Conservation (phyloP, 192 early-diverging fungal genomes). For the Podila epicladia region DNA sequence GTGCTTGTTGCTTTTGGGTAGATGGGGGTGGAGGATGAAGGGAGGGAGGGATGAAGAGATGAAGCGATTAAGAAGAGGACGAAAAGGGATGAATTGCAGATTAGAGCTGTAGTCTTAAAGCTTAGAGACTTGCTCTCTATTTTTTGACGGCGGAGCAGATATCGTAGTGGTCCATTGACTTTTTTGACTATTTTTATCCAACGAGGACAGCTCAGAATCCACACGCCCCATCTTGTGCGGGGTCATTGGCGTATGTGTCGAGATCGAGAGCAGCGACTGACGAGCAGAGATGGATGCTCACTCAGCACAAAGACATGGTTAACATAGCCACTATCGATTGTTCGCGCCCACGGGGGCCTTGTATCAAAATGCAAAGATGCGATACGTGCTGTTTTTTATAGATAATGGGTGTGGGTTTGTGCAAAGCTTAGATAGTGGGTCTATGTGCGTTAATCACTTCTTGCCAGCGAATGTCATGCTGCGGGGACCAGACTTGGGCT, state of each 20-base stretch:
- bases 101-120: neutral
- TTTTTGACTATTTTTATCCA: conserved; percentile 1
- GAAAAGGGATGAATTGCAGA: neutral
- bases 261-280: too few relatives aligned
- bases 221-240: neutral
- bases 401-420: too few relatives aligned
- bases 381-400: too few relatives aligned
- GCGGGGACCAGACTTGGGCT: conserved; percentile 45
- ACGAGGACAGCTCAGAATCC: neutral
- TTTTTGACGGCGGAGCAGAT: neutral
- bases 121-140: neutral
- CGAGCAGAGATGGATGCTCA: too few relatives aligned
- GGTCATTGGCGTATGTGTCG: too few relatives aligned
- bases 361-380: too few relatives aligned
- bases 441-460: too few relatives aligned
- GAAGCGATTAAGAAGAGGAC: neutral
- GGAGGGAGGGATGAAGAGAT: neutral
- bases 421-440: too few relatives aligned
- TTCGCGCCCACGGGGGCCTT: too few relatives aligned
- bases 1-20: neutral
- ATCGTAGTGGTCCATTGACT: neutral
- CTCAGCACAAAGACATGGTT: too few relatives aligned
- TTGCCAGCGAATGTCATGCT: conserved; percentile 35
- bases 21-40: neutral
- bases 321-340: too few relatives aligned